A percentile compares a stretch with the other conserved stretches of the same genome.
phyloP scores from a whole-genome alignment of 2,329 filamentous ascomycete species.

The Gnomoniopsis smithogilvyi region DNA sequence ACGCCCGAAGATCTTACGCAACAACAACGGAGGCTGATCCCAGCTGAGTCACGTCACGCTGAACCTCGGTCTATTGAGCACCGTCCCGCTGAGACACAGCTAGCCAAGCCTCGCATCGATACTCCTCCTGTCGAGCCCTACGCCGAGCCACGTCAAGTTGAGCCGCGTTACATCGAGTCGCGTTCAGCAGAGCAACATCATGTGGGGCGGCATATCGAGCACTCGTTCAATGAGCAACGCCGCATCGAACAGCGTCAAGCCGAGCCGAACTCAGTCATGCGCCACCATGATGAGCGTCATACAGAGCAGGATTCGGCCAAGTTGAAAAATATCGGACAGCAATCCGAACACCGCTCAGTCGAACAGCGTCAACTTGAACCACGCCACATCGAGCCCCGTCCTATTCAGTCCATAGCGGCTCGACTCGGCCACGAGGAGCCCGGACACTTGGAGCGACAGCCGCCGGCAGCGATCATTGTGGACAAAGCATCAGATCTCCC shows the following conservation, averaged over 20 bases:
- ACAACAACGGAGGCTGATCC: not conserved
- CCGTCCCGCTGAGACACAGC: not conserved
- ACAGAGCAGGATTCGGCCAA: not conserved
- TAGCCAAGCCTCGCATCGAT: not conserved
- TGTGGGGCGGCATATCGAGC: no score
- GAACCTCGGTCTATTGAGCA: not conserved
- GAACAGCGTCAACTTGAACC: not conserved
- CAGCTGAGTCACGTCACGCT: not conserved
- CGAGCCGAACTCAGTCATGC: not conserved
- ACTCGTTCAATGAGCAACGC: not conserved
- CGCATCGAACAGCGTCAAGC: not conserved
- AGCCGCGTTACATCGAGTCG: not conserved
- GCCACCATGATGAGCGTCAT: not conserved
- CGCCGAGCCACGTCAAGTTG: not conserved
- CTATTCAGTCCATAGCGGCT: not conserved
- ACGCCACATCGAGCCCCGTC: not conserved
- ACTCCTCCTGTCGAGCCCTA: no score
- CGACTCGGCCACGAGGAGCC: not conserved
- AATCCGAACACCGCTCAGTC: not conserved
- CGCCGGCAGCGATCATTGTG: not conserved
- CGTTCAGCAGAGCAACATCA: not conserved
- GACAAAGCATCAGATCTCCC: not conserved
- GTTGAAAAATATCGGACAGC: no score
- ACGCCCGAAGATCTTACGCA: not conserved
- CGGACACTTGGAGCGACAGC: not conserved